phyloP scores from a whole-genome alignment of 441 rosid genomes.

The Jatropha podagrica region DNA sequence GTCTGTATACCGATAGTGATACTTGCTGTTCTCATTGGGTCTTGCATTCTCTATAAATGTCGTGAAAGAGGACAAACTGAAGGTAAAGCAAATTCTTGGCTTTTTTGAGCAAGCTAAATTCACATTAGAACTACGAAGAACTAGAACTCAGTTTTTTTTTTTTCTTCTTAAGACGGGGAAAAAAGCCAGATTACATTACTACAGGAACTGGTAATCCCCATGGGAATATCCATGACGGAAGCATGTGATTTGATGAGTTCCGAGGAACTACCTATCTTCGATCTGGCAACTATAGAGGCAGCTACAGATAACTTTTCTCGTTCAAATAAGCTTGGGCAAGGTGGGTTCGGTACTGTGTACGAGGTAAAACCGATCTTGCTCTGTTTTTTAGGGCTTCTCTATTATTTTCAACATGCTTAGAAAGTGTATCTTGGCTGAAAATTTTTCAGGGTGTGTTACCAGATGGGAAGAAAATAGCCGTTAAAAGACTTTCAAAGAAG shows the following conservation, averaged over 20 bases:
- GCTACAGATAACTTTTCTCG: conserved; percentile 56
- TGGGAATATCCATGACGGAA: conserved; percentile 20
- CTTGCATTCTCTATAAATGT: background rate
- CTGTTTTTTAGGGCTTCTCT: background rate
- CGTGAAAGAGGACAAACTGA: background rate
- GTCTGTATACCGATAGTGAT: background rate
- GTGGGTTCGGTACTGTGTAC: conserved; percentile 79
- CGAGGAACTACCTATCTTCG: conserved; percentile 34
- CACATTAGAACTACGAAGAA: background rate
- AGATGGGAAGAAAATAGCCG: conserved; percentile 34
- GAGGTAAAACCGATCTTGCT: conserved; percentile 41
- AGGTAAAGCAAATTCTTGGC: background rate
- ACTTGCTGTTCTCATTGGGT: background rate
- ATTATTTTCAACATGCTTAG: background rate
- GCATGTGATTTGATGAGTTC: conserved; percentile 26
- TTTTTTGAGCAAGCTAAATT: background rate
- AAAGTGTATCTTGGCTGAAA: background rate
- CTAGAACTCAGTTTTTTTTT: background rate
- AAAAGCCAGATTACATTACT: conserved; percentile 25
- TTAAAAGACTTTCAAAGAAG: conserved; percentile 34
- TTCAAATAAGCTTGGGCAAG: conserved; percentile 57
- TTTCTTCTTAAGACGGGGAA: conserved; percentile 23
- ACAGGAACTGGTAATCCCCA: conserved; percentile 20
- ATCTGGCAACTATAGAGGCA: conserved; percentile 12
- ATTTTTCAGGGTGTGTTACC: conserved; percentile 28